Percentiles rank a stretch among this genome's conserved stretches.
Conservation (phyloP, 768 basidiomycete species). For the Amanita thiersii region DNA sequence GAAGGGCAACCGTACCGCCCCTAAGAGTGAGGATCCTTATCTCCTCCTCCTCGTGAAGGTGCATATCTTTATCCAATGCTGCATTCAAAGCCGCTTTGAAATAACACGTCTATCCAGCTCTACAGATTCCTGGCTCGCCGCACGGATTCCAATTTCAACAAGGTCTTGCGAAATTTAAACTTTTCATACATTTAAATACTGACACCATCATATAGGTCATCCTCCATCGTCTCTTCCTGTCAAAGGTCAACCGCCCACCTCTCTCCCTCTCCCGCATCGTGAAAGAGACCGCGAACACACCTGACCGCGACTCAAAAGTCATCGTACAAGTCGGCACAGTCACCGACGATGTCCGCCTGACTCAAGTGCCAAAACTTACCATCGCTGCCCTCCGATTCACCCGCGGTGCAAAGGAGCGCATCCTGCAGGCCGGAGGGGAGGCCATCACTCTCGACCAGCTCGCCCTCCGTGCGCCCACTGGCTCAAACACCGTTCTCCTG, state of each 20-base stretch:
- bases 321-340: constrained; percentile 88
- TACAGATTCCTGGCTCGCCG: constrained; percentile 99
- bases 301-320: constrained; percentile 70
- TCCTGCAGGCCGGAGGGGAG: constrained; percentile 94
- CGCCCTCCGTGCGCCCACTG: constrained; percentile 89
- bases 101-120: constrained; percentile 43
- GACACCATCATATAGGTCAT: constrained; percentile 48
- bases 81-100: constrained; percentile 8
- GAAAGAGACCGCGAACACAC: constrained; percentile 65
- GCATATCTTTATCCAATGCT: constrained; percentile 13
- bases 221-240: constrained; percentile 94
- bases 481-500: constrained; percentile 89
- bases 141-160: constrained; percentile 95
- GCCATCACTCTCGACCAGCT: constrained; percentile 94
- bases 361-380: constrained; percentile 81
- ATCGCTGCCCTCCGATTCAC: constrained; percentile 96
- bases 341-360: constrained; percentile 90
- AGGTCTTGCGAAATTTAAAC: constrained; percentile 44
- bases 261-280: constrained; percentile 89
- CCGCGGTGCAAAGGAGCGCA: constrained; percentile 85
- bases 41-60: constrained; percentile 98
- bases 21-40: constrained; percentile 99
- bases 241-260: constrained; percentile 95
- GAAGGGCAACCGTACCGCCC: constrained; percentile 90
- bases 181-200: not conserved